Evolutionary conservation across 768 basidiomycete genomes (phyloP), one percentile per base, ranked within the genome.

Genomic region (Mycena vulgaris): DNA sequence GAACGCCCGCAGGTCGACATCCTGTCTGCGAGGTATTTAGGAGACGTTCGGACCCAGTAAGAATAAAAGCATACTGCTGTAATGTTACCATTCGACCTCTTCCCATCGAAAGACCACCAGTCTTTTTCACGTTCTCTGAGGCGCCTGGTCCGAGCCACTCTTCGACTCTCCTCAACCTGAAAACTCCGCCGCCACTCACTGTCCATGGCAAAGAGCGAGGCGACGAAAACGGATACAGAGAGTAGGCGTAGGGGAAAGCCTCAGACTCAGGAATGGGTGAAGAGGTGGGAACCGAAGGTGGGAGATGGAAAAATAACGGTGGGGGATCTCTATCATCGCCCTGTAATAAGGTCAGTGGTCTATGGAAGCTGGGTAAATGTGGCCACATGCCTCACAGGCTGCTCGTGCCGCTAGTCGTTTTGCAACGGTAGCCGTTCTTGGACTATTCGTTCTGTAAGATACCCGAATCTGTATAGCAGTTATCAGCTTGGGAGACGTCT

Each of bases 151-250:
- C 80, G 40, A 91, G 83, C 89, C 89, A 93, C 73, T 92, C 87
- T 16, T 85, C 87, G 17, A 93, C 87, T 56, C 88, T 85, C 53
- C 92, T 87, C 52, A 92, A 76, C 56, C 93, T 86, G 75, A 92
- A 92, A 30, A 85, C 80, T 66, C 82, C 80, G 42, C 81, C 80
- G 13, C 82, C 69, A 25, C 80, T 80, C 72, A 84, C 80, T 42
- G 81, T 86, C 84, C 88, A 89, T 9, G 86, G 85, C 40, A 88
- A 77, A 13, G 86, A 75, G 19, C 83, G 86, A 14, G 87, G 81
- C 1, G 88, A 80, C 8, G 88, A 73, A 75, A 93, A 93, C 0
- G 93, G 93, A 77, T 90, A 95, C 42, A 93, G 71, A n/a, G 91
- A 86, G 76, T 92, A 93, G 21, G 75, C 75, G 33, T 80, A 77